Conservation (phyloP, 148 eudicot genomes). For the Chenopodium suecicum region DNA sequence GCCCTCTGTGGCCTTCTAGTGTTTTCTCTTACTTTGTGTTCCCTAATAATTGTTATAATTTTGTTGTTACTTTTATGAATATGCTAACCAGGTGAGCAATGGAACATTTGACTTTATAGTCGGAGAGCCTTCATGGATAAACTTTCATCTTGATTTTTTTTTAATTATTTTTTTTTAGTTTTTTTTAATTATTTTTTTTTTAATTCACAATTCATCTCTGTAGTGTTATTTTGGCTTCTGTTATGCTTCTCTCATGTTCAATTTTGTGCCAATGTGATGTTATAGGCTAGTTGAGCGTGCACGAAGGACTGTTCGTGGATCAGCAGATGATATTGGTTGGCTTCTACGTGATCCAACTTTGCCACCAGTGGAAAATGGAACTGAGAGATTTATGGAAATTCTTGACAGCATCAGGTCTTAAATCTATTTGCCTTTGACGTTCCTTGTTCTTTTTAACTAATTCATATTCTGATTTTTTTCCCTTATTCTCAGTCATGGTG, state of each 20-base stretch:
- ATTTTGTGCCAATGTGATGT: constrained; percentile 16
- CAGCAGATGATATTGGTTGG: constrained; percentile 99
- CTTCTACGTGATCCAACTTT: constrained; percentile 70
- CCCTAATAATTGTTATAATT: neutral
- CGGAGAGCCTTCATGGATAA: neutral
- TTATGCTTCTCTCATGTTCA: constrained; percentile 13
- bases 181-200: too few relatives aligned
- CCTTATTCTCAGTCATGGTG: constrained; percentile 74
- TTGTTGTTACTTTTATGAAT: neutral
- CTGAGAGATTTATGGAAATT: constrained; percentile 87
- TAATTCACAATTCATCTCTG: neutral
- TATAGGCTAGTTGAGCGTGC: constrained; percentile 77
- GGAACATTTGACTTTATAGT: neutral
- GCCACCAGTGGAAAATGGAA: constrained; percentile 94
- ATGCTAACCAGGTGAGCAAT: constrained; percentile 22
- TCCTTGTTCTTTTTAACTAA: constrained; percentile 7
- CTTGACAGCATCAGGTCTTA: constrained; percentile 76
- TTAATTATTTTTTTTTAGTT: too few relatives aligned
- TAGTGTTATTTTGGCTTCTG: neutral
- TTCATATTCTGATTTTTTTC: constrained; percentile 15
- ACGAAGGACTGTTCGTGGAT: constrained; percentile 84
- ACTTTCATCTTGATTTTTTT: too few relatives aligned
- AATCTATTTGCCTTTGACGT: neutral
- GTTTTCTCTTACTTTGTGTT: constrained; percentile 1
- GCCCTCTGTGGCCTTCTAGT: constrained; percentile 10